Conservation (phyloP, 75 land plant genomes). For the Isoetes taiwanensis region DNA sequence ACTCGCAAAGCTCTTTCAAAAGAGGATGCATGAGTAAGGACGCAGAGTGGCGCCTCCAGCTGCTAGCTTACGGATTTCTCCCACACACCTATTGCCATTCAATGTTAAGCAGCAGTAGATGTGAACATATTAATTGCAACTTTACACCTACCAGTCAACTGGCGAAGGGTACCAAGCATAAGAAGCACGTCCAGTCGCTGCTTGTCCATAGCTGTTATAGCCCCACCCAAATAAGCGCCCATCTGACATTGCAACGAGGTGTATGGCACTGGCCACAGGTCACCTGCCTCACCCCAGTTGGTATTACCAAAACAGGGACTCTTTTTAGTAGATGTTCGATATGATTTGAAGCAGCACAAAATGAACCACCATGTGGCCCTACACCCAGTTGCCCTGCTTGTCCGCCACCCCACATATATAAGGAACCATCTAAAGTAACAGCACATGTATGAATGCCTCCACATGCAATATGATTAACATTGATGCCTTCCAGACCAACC, state of each 20-base stretch:
- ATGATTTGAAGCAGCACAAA: constrained; percentile 34
- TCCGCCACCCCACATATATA: constrained; percentile 89
- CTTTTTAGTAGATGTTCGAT: constrained; percentile 36
- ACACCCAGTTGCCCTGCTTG: constrained; percentile 66
- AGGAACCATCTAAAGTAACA: constrained; percentile 40
- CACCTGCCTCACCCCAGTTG: constrained; percentile 46
- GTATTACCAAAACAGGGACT: constrained; percentile 51
- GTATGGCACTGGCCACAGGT: constrained; percentile 87
- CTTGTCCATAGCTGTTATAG: constrained; percentile 90
- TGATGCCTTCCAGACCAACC: constrained; percentile 51
- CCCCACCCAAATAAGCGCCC: constrained; percentile 88
- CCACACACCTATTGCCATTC: constrained; percentile 72
- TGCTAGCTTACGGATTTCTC: constrained; percentile 62
- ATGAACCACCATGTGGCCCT: constrained; percentile 49
- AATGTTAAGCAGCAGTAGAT: neutral
- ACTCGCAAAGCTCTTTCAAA: constrained; percentile 77
- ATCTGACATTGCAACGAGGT: constrained; percentile 44
- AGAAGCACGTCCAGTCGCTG: constrained; percentile 60
- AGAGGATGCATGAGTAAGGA: constrained; percentile 68
- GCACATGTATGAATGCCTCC: constrained; percentile 88
- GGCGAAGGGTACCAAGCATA: constrained; percentile 92
- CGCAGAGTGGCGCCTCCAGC: constrained; percentile 96
- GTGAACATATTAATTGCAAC: neutral
- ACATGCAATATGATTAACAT: constrained; percentile 42
- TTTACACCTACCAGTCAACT: constrained; percentile 64